A percentile compares a stretch with the other conserved stretches of the same genome.
Evolutionary conservation across 2,329 filamentous ascomycete species (phyloP).

Genomic region (Zasmidium cellare): DNA sequence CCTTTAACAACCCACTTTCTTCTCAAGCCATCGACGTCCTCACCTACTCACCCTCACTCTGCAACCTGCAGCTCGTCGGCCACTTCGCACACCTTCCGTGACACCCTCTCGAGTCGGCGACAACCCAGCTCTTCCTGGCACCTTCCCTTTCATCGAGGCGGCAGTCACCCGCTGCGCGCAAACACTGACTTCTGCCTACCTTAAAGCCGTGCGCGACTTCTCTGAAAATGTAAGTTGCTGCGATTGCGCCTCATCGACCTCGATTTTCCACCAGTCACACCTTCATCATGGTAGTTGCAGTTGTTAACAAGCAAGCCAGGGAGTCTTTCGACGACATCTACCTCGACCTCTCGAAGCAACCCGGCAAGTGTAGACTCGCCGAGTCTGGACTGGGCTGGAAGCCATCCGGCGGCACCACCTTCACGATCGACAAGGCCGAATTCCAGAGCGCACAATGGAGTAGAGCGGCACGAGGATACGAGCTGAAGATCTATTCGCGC

Average conservation of each 20-base stretch:
- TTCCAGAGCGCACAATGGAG: slow-evolving; percentile 92
- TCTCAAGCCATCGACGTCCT: not conserved
- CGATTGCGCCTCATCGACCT: not conserved
- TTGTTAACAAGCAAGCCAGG: slow-evolving; percentile 42
- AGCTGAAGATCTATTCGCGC: slow-evolving; percentile 86
- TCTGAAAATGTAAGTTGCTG: not conserved
- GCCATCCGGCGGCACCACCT: slow-evolving; percentile 84
- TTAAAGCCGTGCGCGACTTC: not conserved
- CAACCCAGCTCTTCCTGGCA: not conserved
- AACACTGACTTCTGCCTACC: not conserved
- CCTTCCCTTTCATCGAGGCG: not conserved
- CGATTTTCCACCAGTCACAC: not conserved
- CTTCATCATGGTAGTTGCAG: not conserved
- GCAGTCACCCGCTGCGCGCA: not conserved
- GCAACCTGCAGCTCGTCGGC: not conserved
- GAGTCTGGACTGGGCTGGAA: slow-evolving; percentile 97
- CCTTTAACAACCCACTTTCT: not conserved
- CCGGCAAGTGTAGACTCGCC: slow-evolving; percentile 90
- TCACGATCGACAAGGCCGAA: slow-evolving; percentile 85
- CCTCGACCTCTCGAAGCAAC: slow-evolving; percentile 89
- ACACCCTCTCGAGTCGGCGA: not conserved
- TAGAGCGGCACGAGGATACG: slow-evolving; percentile 85
- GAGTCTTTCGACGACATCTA: slow-evolving; percentile 98
- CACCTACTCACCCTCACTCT: not conserved
- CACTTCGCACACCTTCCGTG: not conserved